Base-by-base conservation (phyloP, 2,329 filamentous ascomycete species). In the Alternaria gansuensis region DNA sequence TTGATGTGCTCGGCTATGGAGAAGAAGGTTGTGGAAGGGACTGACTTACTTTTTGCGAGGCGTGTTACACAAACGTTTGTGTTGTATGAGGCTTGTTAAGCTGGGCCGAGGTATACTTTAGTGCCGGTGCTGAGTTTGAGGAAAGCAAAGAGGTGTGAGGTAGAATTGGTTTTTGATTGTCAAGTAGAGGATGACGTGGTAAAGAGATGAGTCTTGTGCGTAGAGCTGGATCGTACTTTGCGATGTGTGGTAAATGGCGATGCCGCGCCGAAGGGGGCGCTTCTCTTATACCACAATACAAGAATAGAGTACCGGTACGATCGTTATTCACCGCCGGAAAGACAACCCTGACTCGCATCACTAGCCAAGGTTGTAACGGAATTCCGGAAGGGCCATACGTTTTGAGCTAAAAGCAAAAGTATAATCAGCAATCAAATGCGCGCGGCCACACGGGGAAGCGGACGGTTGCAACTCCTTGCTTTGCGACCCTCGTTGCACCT, bases 401-500 rank as follows among this genome's bases (percentile, higher is more conserved):
- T 67, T 72, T 63, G 60, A 69, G 67, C 57, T 59, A 75, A 71
- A 72, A 66, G 59, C 66, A 73, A 72, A 67, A 59, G 58, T 56
- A 59, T 56, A 48, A 63, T 59, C 57, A 66, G 63, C 61, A 64
- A 65, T 49, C 56, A 60, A 59, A 51, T 63, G 55, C 56, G 57
- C 60, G 70, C 64, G 49, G 56, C 64, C 44, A 41, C 53, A 65
- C 68, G 70, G 68, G 65, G 69, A 66, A 66, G 66, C 67, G 73
- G 70, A 72, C 65, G 69, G 63, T 59, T 66, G 70, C 63, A 64
- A 55, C 71, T 71, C 71, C 68, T 72, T 74, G 68, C 68, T 65
- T 69, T 43, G 48, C 58, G 54, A 69, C 65, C 64, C 68, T 66
- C 66, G 72, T 69, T 69, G 64, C 66, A 70, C 63, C 60, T 65